A percentile compares a stretch with the other conserved stretches of the same genome.
phyloP scores from a whole-genome alignment of 495 filamentous ascomycete genomes.

The Lasiosphaeria hispida region DNA sequence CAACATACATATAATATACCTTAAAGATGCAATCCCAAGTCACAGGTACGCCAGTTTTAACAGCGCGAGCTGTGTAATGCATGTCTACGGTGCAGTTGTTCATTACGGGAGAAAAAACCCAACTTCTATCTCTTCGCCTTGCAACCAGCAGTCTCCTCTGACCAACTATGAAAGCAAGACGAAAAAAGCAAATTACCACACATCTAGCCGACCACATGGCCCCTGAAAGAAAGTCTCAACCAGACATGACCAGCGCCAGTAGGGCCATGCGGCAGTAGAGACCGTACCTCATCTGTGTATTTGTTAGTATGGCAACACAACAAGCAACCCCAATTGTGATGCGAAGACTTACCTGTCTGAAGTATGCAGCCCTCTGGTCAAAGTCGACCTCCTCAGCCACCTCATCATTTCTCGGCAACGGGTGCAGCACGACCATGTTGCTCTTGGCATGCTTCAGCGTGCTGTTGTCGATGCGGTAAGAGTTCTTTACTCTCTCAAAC shows the following conservation, averaged over 20 bases:
- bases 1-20: conserved; percentile 14
- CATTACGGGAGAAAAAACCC: background rate
- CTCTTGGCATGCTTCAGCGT: conserved; percentile 89
- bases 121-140: conserved; percentile 1
- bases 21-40: conserved; percentile 8
- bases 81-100: conserved; percentile 13
- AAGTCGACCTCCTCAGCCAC: conserved; percentile 94
- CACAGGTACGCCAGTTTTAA: conserved; percentile 20
- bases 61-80: conserved; percentile 17
- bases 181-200: conserved; percentile 14
- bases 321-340: too few relatives aligned
- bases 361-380: conserved; percentile 95
- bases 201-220: background rate
- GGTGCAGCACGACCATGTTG: conserved; percentile 92
- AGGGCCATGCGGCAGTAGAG: conserved; percentile 97
- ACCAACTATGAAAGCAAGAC: conserved; percentile 3
- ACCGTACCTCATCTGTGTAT: conserved; percentile 86
- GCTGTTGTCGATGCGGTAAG: conserved; percentile 81
- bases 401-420: conserved; percentile 88
- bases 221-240: conserved; percentile 7
- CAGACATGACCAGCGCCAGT: conserved; percentile 83
- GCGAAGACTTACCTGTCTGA: conserved; percentile 81
- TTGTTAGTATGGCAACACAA: conserved; percentile 33
- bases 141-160: background rate
- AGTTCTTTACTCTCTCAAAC: conserved; percentile 84